A percentile compares a stretch with the other conserved stretches of the same genome.
These are phyloP conservation scores for Marchantia paleacea DNA, from an alignment of 225 moss, liverwort and hornwort genomes.

Conservation along the genomic window DNA sequence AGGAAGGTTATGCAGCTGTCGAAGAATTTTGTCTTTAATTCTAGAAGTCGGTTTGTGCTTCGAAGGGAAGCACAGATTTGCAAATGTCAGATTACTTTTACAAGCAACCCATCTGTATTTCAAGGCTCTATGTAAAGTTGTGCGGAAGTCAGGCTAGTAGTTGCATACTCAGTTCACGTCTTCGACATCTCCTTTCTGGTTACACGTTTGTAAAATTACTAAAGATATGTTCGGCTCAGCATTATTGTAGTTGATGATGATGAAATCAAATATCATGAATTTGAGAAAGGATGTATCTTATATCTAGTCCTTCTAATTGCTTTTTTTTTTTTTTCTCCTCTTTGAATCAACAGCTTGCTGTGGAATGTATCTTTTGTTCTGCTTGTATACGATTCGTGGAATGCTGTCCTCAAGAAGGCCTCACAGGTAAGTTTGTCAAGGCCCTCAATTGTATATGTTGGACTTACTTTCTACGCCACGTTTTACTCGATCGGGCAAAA, in stretches of 20 bases:
- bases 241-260: background rate
- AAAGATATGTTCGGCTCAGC: background rate
- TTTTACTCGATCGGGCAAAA: background rate
- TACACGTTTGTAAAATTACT: too few species aligned
- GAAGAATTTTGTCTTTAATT: too few species aligned
- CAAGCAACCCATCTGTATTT: background rate
- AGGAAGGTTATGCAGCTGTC: too few species aligned
- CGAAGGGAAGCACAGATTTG: background rate
- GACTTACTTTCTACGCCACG: background rate
- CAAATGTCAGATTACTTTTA: background rate
- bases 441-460: background rate
- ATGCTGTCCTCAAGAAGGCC: conserved; percentile 94
- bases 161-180: too few species aligned
- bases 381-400: conserved; percentile 98
- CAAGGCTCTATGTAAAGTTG: background rate
- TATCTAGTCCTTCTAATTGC: background rate
- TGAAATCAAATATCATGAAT: background rate
- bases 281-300: background rate
- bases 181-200: too few species aligned
- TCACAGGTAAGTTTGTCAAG: conserved; percentile 56
- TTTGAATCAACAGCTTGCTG: conserved; percentile 66
- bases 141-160: too few species aligned
- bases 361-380: conserved; percentile 98
- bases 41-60: background rate
- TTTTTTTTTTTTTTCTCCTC: background rate